Evolutionary conservation across 192 early-diverging fungal species (phyloP).

Genomic region (Thamnidium elegans): DNA sequence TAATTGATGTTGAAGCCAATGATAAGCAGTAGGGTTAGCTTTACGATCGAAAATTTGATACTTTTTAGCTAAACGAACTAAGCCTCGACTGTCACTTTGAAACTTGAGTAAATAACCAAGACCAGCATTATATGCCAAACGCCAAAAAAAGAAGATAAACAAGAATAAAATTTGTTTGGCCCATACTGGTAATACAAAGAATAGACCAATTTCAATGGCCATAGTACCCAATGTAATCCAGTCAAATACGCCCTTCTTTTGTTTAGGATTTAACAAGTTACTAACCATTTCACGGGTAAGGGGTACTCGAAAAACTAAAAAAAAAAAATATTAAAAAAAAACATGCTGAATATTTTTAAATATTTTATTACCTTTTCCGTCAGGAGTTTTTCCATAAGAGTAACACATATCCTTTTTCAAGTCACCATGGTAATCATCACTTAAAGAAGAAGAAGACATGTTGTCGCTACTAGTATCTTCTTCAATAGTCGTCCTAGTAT

Average conservation of each 20-base stretch:
- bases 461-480: slow-evolving; percentile 3
- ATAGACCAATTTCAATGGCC: slow-evolving; percentile 60
- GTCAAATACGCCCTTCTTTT: slow-evolving; percentile 76
- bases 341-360: background rate
- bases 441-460: slow-evolving; percentile 6
- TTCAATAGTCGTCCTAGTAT: background rate
- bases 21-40: slow-evolving; percentile 50
- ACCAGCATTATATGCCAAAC: slow-evolving; percentile 82
- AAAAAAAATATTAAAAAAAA: slow-evolving; percentile 12
- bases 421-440: slow-evolving; percentile 9
- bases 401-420: slow-evolving; percentile 22
- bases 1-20: slow-evolving; percentile 65
- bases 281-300: slow-evolving; percentile 72
- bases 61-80: slow-evolving; percentile 71
- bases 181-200: slow-evolving; percentile 58
- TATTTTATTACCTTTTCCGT: slow-evolving; percentile 34
- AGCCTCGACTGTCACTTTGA: slow-evolving; percentile 71
- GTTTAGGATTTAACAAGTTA: slow-evolving; percentile 66
- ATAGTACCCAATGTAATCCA: slow-evolving; percentile 62
- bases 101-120: slow-evolving; percentile 78
- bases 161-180: slow-evolving; percentile 63
- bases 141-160: slow-evolving; percentile 81
- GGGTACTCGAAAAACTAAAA: slow-evolving; percentile 70
- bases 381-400: slow-evolving; percentile 39
- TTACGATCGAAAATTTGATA: slow-evolving; percentile 63